phyloP scores from a whole-genome alignment of 1,139 yeast genomes.

The Pichia sp. region DNA sequence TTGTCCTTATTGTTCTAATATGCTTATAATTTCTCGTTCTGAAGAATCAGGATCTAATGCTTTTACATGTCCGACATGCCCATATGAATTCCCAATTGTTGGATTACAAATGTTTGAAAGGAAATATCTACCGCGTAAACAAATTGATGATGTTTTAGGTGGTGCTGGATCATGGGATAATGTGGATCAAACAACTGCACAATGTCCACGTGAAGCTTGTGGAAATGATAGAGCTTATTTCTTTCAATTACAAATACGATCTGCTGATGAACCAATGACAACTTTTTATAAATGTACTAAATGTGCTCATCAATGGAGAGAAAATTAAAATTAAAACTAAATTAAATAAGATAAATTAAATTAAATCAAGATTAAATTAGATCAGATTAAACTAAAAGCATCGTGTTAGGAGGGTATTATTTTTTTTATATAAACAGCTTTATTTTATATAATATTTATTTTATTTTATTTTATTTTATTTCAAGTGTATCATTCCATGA shows the following conservation, averaged over 20 bases:
- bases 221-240: slow-evolving; percentile 90
- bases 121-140: slow-evolving; percentile 74
- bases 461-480: no score
- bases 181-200: slow-evolving; percentile 84
- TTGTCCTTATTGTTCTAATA: slow-evolving; percentile 89
- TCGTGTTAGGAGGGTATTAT: no score
- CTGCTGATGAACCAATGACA: slow-evolving; percentile 93
- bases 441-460: no score
- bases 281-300: slow-evolving; percentile 90
- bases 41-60: slow-evolving; percentile 34
- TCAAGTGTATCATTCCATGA: no score
- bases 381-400: no score
- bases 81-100: slow-evolving; percentile 82
- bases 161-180: slow-evolving; percentile 99
- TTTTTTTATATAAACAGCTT: no score
- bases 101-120: slow-evolving; percentile 84
- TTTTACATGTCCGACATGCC: slow-evolving; percentile 88
- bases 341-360: no score
- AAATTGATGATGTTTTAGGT: slow-evolving; percentile 94
- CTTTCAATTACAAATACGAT: slow-evolving; percentile 92
- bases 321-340: slow-evolving; percentile 56
- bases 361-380: no score
- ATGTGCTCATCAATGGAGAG: slow-evolving; percentile 96
- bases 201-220: slow-evolving; percentile 84
- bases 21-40: slow-evolving; percentile 53